Percentiles rank a stretch among this genome's conserved stretches.
Conservation (phyloP, 768 basidiomycete genomes). For the Amanita inopinata region DNA sequence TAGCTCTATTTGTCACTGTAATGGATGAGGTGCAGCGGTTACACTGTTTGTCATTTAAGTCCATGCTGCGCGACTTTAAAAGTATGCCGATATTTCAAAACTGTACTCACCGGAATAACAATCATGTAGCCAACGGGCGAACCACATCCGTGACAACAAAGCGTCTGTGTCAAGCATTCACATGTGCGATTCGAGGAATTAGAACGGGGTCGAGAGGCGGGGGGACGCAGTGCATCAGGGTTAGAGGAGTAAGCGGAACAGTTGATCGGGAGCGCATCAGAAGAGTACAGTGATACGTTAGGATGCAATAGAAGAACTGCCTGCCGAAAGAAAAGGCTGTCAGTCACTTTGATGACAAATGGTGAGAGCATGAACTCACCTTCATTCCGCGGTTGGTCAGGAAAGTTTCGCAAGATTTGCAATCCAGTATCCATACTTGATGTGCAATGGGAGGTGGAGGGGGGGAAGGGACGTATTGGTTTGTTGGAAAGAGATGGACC, state of each 20-base stretch:
- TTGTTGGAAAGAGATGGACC: constrained; percentile 25
- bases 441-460: constrained; percentile 41
- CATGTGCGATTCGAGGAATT: constrained; percentile 47
- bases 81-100: no score
- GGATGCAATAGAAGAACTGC: constrained; percentile 78
- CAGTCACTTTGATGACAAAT: not conserved
- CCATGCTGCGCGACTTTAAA: not conserved
- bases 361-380: constrained; percentile 24
- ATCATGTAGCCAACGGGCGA: constrained; percentile 71
- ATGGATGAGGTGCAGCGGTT: constrained; percentile 65
- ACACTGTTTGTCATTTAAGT: constrained; percentile 31
- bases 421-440: constrained; percentile 78
- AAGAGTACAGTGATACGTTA: constrained; percentile 73
- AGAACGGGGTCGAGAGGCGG: constrained; percentile 19
- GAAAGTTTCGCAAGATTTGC: constrained; percentile 62
- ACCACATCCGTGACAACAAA: constrained; percentile 78
- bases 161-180: constrained; percentile 75
- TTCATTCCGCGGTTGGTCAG: constrained; percentile 84
- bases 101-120: constrained; percentile 44
- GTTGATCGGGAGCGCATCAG: constrained; percentile 70
- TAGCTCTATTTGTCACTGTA: constrained; percentile 54
- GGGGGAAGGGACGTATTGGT: constrained; percentile 31
- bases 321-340: constrained; percentile 26
- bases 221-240: constrained; percentile 30
- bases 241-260: constrained; percentile 57